Conservation (phyloP, 2,329 filamentous ascomycete species). For the Fusarium austroafricanum region DNA sequence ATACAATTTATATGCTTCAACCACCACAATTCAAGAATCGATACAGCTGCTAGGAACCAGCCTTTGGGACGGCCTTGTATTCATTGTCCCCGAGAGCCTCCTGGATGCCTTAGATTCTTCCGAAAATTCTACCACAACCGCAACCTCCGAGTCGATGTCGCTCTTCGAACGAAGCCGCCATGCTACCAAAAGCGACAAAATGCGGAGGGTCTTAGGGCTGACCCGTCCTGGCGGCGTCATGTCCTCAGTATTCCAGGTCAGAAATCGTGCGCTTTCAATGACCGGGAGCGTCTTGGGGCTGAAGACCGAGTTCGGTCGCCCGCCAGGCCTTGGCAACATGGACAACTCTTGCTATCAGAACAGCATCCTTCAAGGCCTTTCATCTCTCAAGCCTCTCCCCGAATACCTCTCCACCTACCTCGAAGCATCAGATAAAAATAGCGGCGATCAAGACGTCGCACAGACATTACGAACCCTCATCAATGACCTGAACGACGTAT, state of each 20-base stretch:
- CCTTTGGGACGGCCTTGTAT: slow-evolving; percentile 71
- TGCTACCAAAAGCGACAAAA: slow-evolving; percentile 72
- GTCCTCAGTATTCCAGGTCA: slow-evolving; percentile 67
- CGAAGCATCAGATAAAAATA: slow-evolving; percentile 43
- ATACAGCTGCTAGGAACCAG: slow-evolving; percentile 53
- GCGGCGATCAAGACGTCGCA: slow-evolving; percentile 53
- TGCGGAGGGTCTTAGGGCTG: slow-evolving; percentile 72
- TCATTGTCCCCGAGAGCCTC: slow-evolving; percentile 65
- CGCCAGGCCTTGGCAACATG: slow-evolving; percentile 83
- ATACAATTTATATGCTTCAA: slow-evolving; percentile 52
- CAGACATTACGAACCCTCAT: slow-evolving; percentile 73
- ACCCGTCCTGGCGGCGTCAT: slow-evolving; percentile 65
- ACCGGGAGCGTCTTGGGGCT: slow-evolving; percentile 57
- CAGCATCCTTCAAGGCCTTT: slow-evolving; percentile 87
- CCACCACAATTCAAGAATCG: slow-evolving; percentile 47
- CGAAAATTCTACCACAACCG: slow-evolving; percentile 61
- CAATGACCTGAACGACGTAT: slow-evolving; percentile 73
- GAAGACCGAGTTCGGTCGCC: slow-evolving; percentile 59
- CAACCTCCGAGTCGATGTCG: slow-evolving; percentile 55
- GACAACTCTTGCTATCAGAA: slow-evolving; percentile 99
- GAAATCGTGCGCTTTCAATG: slow-evolving; percentile 66
- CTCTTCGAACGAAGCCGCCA: slow-evolving; percentile 56
- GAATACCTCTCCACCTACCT: slow-evolving; percentile 69
- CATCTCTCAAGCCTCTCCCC: slow-evolving; percentile 77
- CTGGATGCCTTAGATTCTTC: slow-evolving; percentile 68